A percentile compares a stretch with the other conserved stretches of the same genome.
Conservation (phyloP, 1,284 basidiomycete genomes). For the Malassezia globosa region DNA sequence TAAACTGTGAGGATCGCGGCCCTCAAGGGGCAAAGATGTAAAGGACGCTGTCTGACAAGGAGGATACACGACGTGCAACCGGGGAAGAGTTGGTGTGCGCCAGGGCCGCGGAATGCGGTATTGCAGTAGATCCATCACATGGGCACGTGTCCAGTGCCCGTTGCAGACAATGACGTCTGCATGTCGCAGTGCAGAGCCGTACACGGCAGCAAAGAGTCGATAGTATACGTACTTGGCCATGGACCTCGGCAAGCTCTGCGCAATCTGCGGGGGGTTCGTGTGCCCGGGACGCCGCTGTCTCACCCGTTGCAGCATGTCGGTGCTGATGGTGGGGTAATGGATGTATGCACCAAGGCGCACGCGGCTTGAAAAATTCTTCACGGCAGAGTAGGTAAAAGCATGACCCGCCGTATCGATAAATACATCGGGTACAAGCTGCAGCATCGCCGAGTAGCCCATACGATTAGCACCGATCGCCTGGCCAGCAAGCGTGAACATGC, state of each 20-base stretch:
- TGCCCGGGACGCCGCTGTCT: slow-evolving; percentile 53
- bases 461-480: slow-evolving; percentile 78
- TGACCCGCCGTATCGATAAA: slow-evolving; percentile 98
- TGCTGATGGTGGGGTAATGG: slow-evolving; percentile 88
- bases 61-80: slow-evolving; percentile 62
- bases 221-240: slow-evolving; percentile 77
- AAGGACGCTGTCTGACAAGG: slow-evolving; percentile 79
- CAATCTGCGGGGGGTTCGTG: slow-evolving; percentile 56
- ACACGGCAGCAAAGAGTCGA: slow-evolving; percentile 69
- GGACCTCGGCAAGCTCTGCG: slow-evolving; percentile 57
- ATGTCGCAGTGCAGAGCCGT: slow-evolving; percentile 62
- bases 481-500: slow-evolving; percentile 74
- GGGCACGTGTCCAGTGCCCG: slow-evolving; percentile 83
- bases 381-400: slow-evolving; percentile 76
- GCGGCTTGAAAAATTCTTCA: slow-evolving; percentile 54
- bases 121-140: slow-evolving; percentile 54
- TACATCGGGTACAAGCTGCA: slow-evolving; percentile 65
- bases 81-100: slow-evolving; percentile 46
- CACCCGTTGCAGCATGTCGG: slow-evolving; percentile 81
- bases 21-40: slow-evolving; percentile 56
- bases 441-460: slow-evolving; percentile 68
- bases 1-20: slow-evolving; percentile 17
- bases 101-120: slow-evolving; percentile 44
- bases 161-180: slow-evolving; percentile 74
- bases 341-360: slow-evolving; percentile 78